Conservation (phyloP, 2,329 filamentous ascomycete species). For the Penicillium sp. region DNA sequence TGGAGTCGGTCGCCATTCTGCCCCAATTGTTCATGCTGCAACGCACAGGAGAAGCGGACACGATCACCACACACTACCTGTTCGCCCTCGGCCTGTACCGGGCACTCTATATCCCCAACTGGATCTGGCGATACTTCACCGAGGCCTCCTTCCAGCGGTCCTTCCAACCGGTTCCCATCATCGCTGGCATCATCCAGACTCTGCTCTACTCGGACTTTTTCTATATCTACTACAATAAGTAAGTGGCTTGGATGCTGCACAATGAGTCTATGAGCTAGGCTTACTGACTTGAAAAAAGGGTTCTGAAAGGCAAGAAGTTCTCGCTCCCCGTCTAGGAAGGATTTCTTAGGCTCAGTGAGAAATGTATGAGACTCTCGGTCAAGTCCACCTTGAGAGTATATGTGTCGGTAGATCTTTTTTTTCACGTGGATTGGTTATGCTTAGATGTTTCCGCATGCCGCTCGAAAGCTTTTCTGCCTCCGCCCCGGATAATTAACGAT, state of each 20-base stretch:
- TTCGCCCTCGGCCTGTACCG: constrained; percentile 91
- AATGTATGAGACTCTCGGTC: not conserved
- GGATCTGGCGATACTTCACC: constrained; percentile 86
- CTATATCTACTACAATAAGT: constrained; percentile 99
- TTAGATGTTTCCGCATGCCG: constrained; percentile 4
- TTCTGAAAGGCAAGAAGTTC: constrained; percentile 86
- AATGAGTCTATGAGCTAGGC: not conserved
- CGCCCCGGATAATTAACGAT: constrained; percentile 2
- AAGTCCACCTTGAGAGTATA: not conserved
- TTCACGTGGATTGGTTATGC: constrained; percentile 1
- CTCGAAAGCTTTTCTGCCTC: not conserved
- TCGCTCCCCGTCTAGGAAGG: constrained; percentile 72
- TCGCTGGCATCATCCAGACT: constrained; percentile 91
- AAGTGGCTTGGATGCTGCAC: constrained; percentile 37
- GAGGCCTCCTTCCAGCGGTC: constrained; percentile 80
- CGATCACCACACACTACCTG: constrained; percentile 98
- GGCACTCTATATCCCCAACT: constrained; percentile 97
- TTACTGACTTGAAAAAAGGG: constrained; percentile 43
- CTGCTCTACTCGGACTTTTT: constrained; percentile 98
- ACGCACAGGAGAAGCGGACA: constrained; percentile 95
- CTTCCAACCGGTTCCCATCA: constrained; percentile 82
- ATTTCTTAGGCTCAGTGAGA: not conserved
- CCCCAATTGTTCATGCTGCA: constrained; percentile 98
- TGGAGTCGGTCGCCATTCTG: constrained; percentile 93
- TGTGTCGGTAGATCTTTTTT: constrained; percentile 1